Base-by-base conservation (phyloP, 2,329 filamentous ascomycete species). In the Pestalotiopsis sp. region DNA sequence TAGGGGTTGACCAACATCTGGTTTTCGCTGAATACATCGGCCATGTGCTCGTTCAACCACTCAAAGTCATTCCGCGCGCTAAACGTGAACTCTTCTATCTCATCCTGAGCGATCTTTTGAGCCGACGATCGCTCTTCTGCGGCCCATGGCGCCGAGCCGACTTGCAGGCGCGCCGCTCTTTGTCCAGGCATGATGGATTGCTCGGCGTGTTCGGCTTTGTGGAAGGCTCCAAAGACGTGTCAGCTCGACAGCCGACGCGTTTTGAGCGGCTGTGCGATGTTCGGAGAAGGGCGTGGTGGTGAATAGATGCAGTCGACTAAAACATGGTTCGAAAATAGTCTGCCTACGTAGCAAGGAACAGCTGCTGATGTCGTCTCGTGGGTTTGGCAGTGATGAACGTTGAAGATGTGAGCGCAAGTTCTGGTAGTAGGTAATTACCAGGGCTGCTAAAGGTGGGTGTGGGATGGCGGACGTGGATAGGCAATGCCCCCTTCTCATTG, bases 21-120 rank as follows among this genome's bases (percentile, higher is more conserved):
- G 77, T 94, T 92, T 75, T 92, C 90, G 75, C 91, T 92, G 79
- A 98, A 97, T 76, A 99, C 93, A 72, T 97, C 94, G 64, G 90
- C 90, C 95, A 99, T 98, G 80, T 99, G 96, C 82, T 98, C 96
- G 77, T 99, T 98, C 75, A 99, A 85, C 96, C 96, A 99, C 79
- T 98, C 95, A 77, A 98, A 85, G 80, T 99, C 96, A 81, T 98
- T 97, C 69, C 93, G 90, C 71, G 93, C 95, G 38, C 94, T 94
- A 82, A 93, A 98, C 58, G 93, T 90, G 77, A 98, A 97, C 82
- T 99, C 97, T 73, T 98, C 95, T 67, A 93, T 88, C 80, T 98
- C 96, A 68, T 94, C 88, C 61, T 92, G 87, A 17, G 92, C 88
- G 71, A 98, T 90, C 72, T 93, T 88, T 67, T 90, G 84, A 14